Evolutionary conservation across 2,329 filamentous ascomycete species (phyloP).

Genomic region (Aspergillus viridinutans): DNA sequence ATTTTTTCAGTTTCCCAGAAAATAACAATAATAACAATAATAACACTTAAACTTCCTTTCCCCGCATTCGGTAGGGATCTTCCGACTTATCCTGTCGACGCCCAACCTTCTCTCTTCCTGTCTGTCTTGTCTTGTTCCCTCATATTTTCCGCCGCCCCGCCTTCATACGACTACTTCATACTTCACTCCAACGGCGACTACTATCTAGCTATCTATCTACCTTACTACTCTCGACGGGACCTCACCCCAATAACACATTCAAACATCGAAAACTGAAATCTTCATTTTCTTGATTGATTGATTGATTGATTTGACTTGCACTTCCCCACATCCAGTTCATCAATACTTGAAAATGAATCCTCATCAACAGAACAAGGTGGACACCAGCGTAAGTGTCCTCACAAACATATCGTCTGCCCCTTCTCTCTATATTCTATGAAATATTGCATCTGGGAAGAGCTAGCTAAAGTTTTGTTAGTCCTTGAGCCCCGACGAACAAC

Average conservation of each 20-base stretch:
- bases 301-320: not conserved
- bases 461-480: constrained; percentile 53
- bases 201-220: not conserved
- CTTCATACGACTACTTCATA: not conserved
- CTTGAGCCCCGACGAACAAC: constrained; percentile 90
- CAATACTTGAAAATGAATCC: constrained; percentile 70
- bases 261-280: not conserved
- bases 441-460: constrained; percentile 1
- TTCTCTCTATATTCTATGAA: not conserved
- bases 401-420: not conserved
- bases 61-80: not conserved
- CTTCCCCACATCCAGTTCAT: not conserved
- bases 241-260: not conserved
- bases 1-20: not conserved
- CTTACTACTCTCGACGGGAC: not conserved
- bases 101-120: not conserved
- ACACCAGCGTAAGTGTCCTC: constrained; percentile 74
- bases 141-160: not conserved
- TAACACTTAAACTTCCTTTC: not conserved
- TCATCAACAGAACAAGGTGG: constrained; percentile 97
- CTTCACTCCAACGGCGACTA: not conserved
- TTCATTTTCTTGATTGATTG: not conserved
- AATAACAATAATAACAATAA: too few species aligned
- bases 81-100: not conserved
- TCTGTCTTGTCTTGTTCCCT: not conserved